Percentiles rank a stretch among this genome's conserved stretches.
Conservation (phyloP, 495 filamentous ascomycete genomes). For the Parmelia sp. region DNA sequence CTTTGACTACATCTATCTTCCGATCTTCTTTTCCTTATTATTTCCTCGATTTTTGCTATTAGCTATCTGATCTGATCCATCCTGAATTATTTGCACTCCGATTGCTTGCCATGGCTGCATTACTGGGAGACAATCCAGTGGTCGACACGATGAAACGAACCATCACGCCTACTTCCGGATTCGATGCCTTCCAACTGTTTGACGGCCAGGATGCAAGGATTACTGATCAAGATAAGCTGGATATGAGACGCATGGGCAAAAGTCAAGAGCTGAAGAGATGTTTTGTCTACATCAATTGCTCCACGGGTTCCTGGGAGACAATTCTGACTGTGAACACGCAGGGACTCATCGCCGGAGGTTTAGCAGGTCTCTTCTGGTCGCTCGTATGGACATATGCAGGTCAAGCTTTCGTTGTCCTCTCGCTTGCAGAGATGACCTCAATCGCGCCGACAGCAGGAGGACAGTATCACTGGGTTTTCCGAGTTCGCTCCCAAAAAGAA, state of each 20-base stretch:
- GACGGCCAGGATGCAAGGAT: background rate
- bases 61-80: too few species aligned
- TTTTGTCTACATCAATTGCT: constrained; percentile 17
- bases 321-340: constrained; percentile 18
- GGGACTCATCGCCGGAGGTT: constrained; percentile 32
- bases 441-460: constrained; percentile 8
- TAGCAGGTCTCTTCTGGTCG: constrained; percentile 33
- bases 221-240: constrained; percentile 23
- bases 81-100: too few species aligned
- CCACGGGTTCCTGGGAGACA: background rate
- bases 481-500: constrained; percentile 2
- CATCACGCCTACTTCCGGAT: background rate
- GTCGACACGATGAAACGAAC: background rate
- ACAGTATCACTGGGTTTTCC: background rate
- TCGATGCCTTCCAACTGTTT: background rate
- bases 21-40: too few species aligned
- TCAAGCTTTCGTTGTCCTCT: constrained; percentile 31
- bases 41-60: too few species aligned
- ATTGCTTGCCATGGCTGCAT: background rate
- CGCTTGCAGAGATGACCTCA: constrained; percentile 21
- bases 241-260: constrained; percentile 36
- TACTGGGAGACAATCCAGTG: background rate
- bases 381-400: constrained; percentile 34
- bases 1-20: too few species aligned
- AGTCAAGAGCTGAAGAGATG: constrained; percentile 29